phyloP scores from a whole-genome alignment of 495 filamentous ascomycete species.

The Lasiosphaeriaceae sp. region DNA sequence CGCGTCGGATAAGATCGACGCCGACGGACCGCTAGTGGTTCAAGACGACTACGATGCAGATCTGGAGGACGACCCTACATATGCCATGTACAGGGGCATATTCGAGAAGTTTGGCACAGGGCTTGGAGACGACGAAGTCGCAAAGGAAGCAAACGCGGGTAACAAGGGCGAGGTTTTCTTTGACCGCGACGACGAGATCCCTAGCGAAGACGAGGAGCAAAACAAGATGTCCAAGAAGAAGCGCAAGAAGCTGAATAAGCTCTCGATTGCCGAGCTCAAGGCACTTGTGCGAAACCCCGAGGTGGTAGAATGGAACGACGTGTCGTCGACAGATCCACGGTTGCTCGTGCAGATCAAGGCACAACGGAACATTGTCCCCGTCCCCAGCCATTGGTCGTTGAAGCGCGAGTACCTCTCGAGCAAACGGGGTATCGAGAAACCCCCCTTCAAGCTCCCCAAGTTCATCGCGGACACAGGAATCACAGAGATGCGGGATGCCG shows the following conservation, averaged over 20 bases:
- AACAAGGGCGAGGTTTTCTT: constrained; percentile 88
- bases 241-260: constrained; percentile 81
- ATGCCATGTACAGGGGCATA: constrained; percentile 75
- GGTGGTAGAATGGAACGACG: constrained; percentile 95
- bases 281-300: constrained; percentile 87
- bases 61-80: constrained; percentile 70
- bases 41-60: constrained; percentile 43
- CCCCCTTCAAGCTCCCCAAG: constrained; percentile 86
- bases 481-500: constrained; percentile 94
- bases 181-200: constrained; percentile 83
- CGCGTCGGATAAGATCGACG: constrained; percentile 32
- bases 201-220: constrained; percentile 74
- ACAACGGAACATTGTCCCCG: constrained; percentile 91
- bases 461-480: constrained; percentile 98
- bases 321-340: constrained; percentile 84
- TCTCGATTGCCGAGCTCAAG: constrained; percentile 93
- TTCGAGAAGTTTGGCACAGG: constrained; percentile 64
- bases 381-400: constrained; percentile 88
- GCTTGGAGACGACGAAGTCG: constrained; percentile 52
- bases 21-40: constrained; percentile 44
- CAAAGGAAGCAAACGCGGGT: constrained; percentile 57
- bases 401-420: constrained; percentile 96
- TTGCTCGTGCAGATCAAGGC: constrained; percentile 92
- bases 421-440: constrained; percentile 92
- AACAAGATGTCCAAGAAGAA: constrained; percentile 87